Base-by-base conservation (phyloP, 805 yeast genomes). In the Sugiyamaella mastotermitis region DNA sequence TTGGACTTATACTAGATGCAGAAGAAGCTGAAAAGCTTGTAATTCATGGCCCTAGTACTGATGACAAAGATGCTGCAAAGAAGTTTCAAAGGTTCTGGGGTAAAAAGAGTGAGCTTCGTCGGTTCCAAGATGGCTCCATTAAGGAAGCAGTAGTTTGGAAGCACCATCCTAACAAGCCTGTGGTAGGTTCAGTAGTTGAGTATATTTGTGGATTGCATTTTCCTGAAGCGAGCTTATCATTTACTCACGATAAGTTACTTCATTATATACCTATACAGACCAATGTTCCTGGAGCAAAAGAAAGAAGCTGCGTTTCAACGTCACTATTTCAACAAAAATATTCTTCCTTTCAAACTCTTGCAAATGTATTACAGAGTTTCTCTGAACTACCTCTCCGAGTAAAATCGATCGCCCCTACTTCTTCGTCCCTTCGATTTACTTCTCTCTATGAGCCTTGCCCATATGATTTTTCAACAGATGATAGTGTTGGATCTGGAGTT, bases 81-180 rank as follows among this genome's bases (percentile, higher is more conserved):
- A 68, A 71, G 38, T 92, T 92, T 65, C 75, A 83, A 48, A 64
- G 74, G 4, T 88, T 92, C 55, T 92, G 99, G 99, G 97, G 97
- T 8, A 55, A 72, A 7, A 80, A 76, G 48, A 78, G 94, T 0
- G 84, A 92, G 10, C 68, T 92, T 40, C 77, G 99, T 66, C 76
- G 92, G 57, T 92, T 90, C 65, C 87, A 84, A 55, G 95, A 92
- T 61, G 97, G 97, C 26, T 69, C 81, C 3, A 87, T 92, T 43
- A 80, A 77, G 45, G 94, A 92, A 61, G 83, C 95, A 57, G 94
- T 92, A 40, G 81, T 87, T 21, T 92, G 97, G 97, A 53, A 60
- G 2, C 61, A 66, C 4, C 64, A 73, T 3, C 65, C 74, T 4
- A 63, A 67, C 16, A 79, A 75, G 40, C 81, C 92, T 1, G 69